Evolutionary conservation across 257 asterid genomes (phyloP), one percentile per base, ranked within the genome.

Genomic region (Voacanga thouarsii): DNA sequence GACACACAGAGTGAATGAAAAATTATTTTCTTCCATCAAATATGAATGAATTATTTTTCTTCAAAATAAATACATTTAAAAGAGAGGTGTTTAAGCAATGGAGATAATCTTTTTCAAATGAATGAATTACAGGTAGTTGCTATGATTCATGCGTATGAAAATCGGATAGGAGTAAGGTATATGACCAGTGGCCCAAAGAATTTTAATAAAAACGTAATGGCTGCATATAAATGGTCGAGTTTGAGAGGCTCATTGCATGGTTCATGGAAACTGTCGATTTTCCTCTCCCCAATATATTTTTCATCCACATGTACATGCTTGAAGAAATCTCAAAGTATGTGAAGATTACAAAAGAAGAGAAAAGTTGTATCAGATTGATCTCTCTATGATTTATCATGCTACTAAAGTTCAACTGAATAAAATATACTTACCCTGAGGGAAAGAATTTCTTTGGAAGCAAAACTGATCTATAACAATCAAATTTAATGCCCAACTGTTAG

Each of bases 151-250:
- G 97, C 98, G 74, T 96, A 96, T 77, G 82, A 83, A 79, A 91
- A 89, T 78, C 93, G 99, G 66, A 91, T 96, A 5, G 97, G 97
- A 70, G 98, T 96, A 83, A 89, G 98, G 82, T 96, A 96, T 80
- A 93, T 93, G 98, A 93, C 98, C 6, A 84, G 91, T 55, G 97
- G 98, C 53, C 84, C n/a, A n/a, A n/a, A n/a, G n/a, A n/a, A n/a
- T n/a, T n/a, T n/a, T n/a, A n/a, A n/a, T n/a, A n/a, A n/a, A n/a
- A n/a, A n/a, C n/a, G n/a, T n/a, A n/a, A n/a, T n/a, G n/a, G n/a
- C n/a, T n/a, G n/a, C n/a, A n/a, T 3, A 23, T 16, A 57, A 43
- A 3, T 75, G 67, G 18, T 33, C 28, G 26, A 33, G 21, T n/a
- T 9, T 39, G 24, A 50, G 74, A 81, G 41, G 72, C 94, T 81